A percentile compares a stretch with the other conserved stretches of the same genome.
phyloP scores from a whole-genome alignment of 176 grass and related monocot genomes.

The Saccharum officinarum region DNA sequence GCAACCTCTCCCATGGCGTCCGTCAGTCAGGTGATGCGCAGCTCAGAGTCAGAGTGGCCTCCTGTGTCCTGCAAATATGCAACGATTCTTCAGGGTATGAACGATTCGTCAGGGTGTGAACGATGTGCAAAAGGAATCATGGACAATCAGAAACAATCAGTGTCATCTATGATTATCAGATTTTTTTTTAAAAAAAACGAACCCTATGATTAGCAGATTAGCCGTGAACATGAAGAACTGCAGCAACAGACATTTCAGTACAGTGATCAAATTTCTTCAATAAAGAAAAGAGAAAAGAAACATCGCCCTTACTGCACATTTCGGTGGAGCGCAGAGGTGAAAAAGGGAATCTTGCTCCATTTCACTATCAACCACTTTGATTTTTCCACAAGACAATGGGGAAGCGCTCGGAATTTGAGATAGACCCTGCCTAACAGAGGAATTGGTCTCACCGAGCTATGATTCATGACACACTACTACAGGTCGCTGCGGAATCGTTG shows the following conservation, averaged over 20 bases:
- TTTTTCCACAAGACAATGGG: neutral
- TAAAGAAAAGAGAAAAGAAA: neutral
- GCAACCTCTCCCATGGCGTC: conserved; percentile 48
- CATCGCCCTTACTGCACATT: neutral
- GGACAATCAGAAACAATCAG: neutral
- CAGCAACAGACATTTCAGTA: neutral
- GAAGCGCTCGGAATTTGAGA: neutral
- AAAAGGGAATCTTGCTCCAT: neutral
- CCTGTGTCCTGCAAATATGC: neutral
- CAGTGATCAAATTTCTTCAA: neutral
- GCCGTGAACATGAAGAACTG: neutral
- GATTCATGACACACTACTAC: neutral
- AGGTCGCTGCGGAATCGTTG: neutral
- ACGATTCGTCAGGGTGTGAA: neutral
- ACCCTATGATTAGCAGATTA: neutral
- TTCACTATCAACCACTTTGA: neutral
- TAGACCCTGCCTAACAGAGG: neutral
- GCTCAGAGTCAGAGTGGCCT: neutral
- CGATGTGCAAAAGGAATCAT: neutral
- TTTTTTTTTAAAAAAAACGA: neutral
- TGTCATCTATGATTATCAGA: neutral
- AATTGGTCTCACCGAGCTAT: neutral
- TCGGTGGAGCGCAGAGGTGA: conserved; percentile 3
- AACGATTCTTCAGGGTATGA: neutral
- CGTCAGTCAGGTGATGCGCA: neutral